phyloP scores from a whole-genome alignment of 768 basidiomycete genomes.

The Tulasnella calospora region DNA sequence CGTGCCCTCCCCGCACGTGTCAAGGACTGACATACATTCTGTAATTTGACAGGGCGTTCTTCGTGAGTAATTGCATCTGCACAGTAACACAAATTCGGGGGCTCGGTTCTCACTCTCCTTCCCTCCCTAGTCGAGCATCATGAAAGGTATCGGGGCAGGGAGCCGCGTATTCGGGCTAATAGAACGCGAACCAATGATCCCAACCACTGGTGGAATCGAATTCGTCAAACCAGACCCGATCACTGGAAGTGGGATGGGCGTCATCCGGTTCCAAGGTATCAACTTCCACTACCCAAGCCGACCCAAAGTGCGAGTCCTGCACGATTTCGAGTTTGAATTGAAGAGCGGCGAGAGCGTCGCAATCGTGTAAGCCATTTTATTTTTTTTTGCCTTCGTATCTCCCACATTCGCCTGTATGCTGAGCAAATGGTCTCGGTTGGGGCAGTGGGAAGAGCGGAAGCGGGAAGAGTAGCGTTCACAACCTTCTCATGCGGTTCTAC shows the following conservation, averaged over 20 bases:
- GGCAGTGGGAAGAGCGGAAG: conserved; percentile 83
- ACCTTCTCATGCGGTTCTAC: conserved; percentile 81
- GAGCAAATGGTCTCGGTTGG: background rate
- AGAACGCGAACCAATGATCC: conserved; percentile 71
- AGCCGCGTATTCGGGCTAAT: conserved; percentile 90
- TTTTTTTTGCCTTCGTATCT: background rate
- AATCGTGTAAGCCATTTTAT: conserved; percentile 63
- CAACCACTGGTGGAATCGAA: conserved; percentile 54
- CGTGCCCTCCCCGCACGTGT: conserved; percentile 37
- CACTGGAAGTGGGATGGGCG: conserved; percentile 48
- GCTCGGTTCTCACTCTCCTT: too few species aligned
- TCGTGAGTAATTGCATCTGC: conserved; percentile 34
- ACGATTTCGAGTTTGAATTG: conserved; percentile 76
- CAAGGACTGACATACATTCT: background rate
- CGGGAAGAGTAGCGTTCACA: conserved; percentile 89
- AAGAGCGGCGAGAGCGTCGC: conserved; percentile 83
- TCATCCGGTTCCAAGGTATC: conserved; percentile 76
- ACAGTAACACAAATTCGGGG: conserved; percentile 27
- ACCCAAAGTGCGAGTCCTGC: conserved; percentile 71
- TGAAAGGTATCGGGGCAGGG: conserved; percentile 94
- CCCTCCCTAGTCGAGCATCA: conserved; percentile 44
- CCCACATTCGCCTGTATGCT: conserved; percentile 6
- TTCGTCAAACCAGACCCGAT: conserved; percentile 42
- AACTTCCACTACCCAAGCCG: conserved; percentile 88
- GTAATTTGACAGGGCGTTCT: conserved; percentile 36